phyloP scores from a whole-genome alignment of 2,329 filamentous ascomycete genomes.

The Epichloe amarillans region DNA sequence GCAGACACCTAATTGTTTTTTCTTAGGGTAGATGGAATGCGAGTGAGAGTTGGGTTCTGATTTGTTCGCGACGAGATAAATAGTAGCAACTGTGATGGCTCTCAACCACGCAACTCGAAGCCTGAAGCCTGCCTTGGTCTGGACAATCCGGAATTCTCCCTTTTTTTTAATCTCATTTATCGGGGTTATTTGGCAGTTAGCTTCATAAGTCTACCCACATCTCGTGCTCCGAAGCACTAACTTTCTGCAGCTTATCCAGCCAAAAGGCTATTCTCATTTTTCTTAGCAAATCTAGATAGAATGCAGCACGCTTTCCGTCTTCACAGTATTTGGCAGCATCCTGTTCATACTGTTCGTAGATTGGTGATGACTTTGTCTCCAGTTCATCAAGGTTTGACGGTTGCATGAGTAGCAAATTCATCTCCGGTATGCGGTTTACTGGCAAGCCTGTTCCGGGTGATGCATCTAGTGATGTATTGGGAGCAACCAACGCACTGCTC shows the following conservation, averaged over 20 bases:
- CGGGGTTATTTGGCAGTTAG: background rate
- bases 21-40: too few species aligned
- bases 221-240: background rate
- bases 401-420: conserved; percentile 14
- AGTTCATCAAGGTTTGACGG: conserved; percentile 12
- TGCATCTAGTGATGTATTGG: background rate
- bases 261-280: conserved; percentile 17
- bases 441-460: background rate
- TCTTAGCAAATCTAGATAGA: conserved; percentile 18
- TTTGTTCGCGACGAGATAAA: too few species aligned
- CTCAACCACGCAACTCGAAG: too few species aligned
- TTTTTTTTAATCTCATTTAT: too few species aligned
- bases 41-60: too few species aligned
- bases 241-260: conserved; percentile 11
- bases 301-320: conserved; percentile 12
- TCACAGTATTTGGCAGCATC: conserved; percentile 15
- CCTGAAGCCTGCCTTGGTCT: too few species aligned
- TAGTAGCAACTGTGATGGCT: too few species aligned
- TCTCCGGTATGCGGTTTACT: background rate
- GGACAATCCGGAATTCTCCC: too few species aligned
- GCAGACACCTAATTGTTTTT: too few species aligned
- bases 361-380: conserved; percentile 12
- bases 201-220: background rate
- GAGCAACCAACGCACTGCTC: too few species aligned
- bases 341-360: conserved; percentile 21